Evolutionary conservation across 352 stramenopile genomes (phyloP), one percentile per base, ranked within the genome.

Genomic region (Phytopythium litorale): DNA sequence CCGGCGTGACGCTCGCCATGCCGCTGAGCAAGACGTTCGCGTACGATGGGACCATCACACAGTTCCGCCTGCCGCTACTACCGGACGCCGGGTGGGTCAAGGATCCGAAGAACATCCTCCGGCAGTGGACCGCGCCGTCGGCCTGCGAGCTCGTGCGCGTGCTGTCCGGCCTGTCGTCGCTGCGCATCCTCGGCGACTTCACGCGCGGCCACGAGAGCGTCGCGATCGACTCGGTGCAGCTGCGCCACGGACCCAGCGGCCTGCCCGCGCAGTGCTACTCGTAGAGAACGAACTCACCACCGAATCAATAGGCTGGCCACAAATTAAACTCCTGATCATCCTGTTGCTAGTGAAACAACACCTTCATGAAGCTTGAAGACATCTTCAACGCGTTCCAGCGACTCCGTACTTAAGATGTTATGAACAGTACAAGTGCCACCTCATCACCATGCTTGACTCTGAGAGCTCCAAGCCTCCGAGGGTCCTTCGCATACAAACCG

Each of bases 161-260:
- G 16, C 78, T 98, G 6, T 88, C 87, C 30, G 86, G 82, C 28
- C 79, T 98, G 33, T 89, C 84, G 7, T 80, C 79, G 25, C 49
- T 97, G n/a, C 73, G 76, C 18, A 97, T 98, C 59, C 73, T 97
- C 6, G 91, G 91, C 19, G 91, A 98, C 67, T 97, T 97, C 58
- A 98, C 92, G 1, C 67, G 81, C 12, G 88, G 88, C 37, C 88
- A 97, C 71, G 91, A 98, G 70, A 97, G 66, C 42, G 87, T 98
- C 3, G 89, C 83, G 30, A 69, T 98, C 54, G 91, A 98, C 67
- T 84, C 83, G 1, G 89, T 98, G 32, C 64, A 69, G 19, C 65
- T 96, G 54, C 70, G 68, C 2, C 86, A 93, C 50, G 84, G 84
- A 32, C 70, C 73, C 0, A 53, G 66, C 66, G 51, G 81, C 48